Base-by-base conservation (phyloP, 805 yeast genomes). In the Maudiozyma bulderi region DNA sequence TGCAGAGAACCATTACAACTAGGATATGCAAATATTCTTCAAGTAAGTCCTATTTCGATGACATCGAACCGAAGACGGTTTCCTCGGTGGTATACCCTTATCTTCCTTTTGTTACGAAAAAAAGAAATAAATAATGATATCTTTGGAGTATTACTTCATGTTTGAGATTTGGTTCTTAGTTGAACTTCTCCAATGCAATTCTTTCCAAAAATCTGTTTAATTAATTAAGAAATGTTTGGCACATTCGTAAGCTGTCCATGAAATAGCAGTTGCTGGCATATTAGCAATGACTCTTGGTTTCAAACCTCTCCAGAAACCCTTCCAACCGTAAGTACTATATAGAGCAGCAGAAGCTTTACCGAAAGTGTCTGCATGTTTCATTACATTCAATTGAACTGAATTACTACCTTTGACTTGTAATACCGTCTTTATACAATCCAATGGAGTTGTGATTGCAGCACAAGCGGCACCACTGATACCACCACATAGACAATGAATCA, bases 161-260 rank as follows among this genome's bases (percentile, higher is more conserved):
- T 20, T 20, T 20, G 26, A 20, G 26, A 20, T 20, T 20, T 20
- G 26, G 26, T 20, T 20, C 26, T 20, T 20, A 20, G 2, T 20
- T 20, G 26, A 20, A 20, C 4, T 20, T 20, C 26, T 20, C 26
- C 26, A 20, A 20, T 20, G 26, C 26, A 13, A n/a, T 9, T 7
- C 14, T 15, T 8, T 13, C 38, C 13, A 13, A 35, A 34, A 3
- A n/a, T 13, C 38, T 35, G 14, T 35, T 35, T 29, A 34, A 6
- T 44, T 30, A 31, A 52, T 46, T 42, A 70, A 52, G 55, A 69
- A 65, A 52, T 70, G 72, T 50, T 91, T 91, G 42, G 96, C 97
- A 91, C 90, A 86, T 66, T 91, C 99, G 67, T 91, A 91, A 30
- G 95, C 87, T 1, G 98, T 91, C 98, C 98, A 91, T 55, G 95